phyloP scores from a whole-genome alignment of 164 flowering plant species.

The Santalum album region DNA sequence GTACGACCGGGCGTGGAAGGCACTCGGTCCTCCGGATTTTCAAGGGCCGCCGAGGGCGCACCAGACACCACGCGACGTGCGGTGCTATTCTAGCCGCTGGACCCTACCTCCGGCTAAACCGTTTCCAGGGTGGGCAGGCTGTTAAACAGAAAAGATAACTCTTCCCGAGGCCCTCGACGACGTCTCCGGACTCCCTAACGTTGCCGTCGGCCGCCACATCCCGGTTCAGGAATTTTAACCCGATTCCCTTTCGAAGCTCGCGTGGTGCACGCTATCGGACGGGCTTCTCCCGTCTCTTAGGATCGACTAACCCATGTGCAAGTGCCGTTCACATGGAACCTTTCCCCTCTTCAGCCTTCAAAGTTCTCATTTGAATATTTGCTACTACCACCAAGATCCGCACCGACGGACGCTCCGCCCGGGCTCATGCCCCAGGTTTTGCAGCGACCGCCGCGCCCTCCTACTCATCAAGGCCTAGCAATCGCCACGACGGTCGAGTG shows the following conservation, averaged over 20 bases:
- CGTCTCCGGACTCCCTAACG: no score
- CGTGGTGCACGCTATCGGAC: background rate
- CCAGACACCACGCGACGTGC: no score
- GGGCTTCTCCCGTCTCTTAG: conserved; percentile 1
- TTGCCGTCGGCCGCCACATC: no score
- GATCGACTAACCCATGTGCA: conserved; percentile 2
- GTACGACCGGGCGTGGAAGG: no score
- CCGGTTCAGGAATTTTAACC: conserved; percentile 1
- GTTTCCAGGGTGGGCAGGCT: no score
- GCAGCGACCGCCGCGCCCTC: conserved; percentile 1
- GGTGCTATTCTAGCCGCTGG: no score
- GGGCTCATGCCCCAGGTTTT: background rate
- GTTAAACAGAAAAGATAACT: no score
- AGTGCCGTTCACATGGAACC: conserved; percentile 3
- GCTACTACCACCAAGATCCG: conserved; percentile 1
- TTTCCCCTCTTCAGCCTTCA: background rate
- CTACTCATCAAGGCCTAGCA: background rate
- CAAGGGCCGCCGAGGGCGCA: no score
- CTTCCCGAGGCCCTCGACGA: no score
- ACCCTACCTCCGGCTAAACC: no score
- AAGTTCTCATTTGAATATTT: background rate
- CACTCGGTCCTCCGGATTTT: no score
- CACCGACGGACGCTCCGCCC: background rate
- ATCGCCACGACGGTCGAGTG: background rate
- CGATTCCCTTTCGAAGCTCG: conserved; percentile 2